These are phyloP conservation scores for Angomonas ambiguus DNA, from an alignment of 208 protist species.

Conservation along the genomic window DNA sequence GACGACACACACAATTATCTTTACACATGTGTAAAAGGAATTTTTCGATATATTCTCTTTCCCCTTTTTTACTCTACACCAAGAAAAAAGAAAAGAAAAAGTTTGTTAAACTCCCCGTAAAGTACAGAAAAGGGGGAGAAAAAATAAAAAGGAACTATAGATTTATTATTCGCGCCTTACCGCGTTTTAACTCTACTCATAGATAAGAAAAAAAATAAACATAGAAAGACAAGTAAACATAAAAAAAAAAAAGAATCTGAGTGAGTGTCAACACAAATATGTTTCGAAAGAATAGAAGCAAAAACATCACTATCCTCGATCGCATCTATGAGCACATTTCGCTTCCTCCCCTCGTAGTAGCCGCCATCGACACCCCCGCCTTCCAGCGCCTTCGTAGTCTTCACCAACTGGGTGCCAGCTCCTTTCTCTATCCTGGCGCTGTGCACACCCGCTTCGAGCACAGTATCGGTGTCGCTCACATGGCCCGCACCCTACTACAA, in stretches of 20 bases:
- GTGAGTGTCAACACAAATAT: slow-evolving; percentile 16
- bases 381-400: slow-evolving; percentile 95
- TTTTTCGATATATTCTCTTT: too few species aligned
- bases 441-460: slow-evolving; percentile 96
- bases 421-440: slow-evolving; percentile 94
- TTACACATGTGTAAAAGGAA: too few species aligned
- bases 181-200: too few species aligned
- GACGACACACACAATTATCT: too few species aligned
- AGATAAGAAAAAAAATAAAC: not conserved
- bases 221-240: not conserved
- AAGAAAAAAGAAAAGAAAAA: not conserved
- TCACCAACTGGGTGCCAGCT: slow-evolving; percentile 93
- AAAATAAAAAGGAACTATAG: too few species aligned
- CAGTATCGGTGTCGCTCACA: slow-evolving; percentile 93
- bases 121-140: too few species aligned
- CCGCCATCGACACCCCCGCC: slow-evolving; percentile 93
- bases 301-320: slow-evolving; percentile 78
- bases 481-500: slow-evolving; percentile 81
- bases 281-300: slow-evolving; percentile 24
- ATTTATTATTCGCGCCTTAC: too few species aligned
- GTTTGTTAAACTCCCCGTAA: too few species aligned
- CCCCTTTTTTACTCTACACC: not conserved
- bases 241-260: not conserved
- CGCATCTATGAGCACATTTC: slow-evolving; percentile 93
- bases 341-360: slow-evolving; percentile 77